Evolutionary conservation across 2,329 filamentous ascomycete species (phyloP).

Genomic region (Beauveria rudraprayagi): DNA sequence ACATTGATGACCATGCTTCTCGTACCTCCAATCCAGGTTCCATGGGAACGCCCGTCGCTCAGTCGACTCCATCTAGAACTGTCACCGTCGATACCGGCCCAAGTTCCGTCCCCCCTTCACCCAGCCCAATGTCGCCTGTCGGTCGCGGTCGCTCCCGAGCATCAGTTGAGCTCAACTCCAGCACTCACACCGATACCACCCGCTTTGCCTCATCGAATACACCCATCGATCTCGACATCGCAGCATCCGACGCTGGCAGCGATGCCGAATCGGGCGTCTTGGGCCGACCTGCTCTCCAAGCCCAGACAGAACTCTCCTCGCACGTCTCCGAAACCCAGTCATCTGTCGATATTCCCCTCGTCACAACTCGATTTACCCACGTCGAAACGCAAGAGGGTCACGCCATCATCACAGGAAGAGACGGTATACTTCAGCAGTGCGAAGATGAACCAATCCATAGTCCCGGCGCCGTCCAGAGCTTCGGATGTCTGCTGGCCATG

Average conservation of each 20-base stretch:
- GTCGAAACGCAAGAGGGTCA: conserved; percentile 69
- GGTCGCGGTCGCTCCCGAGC: conserved; percentile 12
- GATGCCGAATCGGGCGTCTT: conserved; percentile 20
- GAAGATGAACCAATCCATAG: conserved; percentile 90
- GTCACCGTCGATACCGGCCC: conserved; percentile 20
- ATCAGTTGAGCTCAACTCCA: conserved; percentile 31
- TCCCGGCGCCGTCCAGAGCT: conserved; percentile 72
- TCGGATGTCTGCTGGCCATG: conserved; percentile 68
- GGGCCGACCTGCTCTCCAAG: conserved; percentile 1
- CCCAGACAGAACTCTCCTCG: conserved; percentile 13
- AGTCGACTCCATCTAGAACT: conserved; percentile 22
- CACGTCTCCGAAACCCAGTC: conserved; percentile 17
- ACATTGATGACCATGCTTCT: conserved; percentile 32
- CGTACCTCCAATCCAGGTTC: conserved; percentile 25
- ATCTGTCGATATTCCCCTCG: conserved; percentile 34
- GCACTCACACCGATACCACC: conserved; percentile 36
- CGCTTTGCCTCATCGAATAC: conserved; percentile 26
- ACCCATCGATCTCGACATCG: conserved; percentile 27
- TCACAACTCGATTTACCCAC: conserved; percentile 73
- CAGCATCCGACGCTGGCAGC: conserved; percentile 24
- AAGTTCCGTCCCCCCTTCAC: neutral
- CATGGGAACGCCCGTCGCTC: conserved; percentile 23
- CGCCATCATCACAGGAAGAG: conserved; percentile 71
- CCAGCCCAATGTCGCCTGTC: neutral
- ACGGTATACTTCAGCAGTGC: conserved; percentile 67